Conservation (phyloP, 108 stramenopile species). For the Aurantiochytrium sp. region DNA sequence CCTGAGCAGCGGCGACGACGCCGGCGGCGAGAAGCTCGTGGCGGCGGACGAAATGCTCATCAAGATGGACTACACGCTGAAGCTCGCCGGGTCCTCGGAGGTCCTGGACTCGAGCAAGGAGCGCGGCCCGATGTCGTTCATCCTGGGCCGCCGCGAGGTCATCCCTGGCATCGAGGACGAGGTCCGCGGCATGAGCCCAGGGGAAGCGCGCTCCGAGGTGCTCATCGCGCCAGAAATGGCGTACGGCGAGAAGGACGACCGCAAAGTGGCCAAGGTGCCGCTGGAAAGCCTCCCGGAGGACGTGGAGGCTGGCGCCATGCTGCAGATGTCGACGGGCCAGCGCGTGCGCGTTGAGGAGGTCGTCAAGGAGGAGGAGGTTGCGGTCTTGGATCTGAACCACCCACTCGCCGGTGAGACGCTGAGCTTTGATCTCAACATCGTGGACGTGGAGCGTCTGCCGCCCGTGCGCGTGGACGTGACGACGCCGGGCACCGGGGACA, state of each 20-base stretch:
- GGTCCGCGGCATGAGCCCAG: neutral
- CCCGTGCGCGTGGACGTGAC: neutral
- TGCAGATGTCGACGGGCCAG: neutral
- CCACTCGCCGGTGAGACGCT: neutral
- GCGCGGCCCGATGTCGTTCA: neutral
- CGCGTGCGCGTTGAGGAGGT: neutral
- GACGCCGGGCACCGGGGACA: neutral
- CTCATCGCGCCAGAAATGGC: neutral
- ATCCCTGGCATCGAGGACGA: slow-evolving; percentile 4
- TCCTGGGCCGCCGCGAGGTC: neutral
- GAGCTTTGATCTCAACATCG: neutral
- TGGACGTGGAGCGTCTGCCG: neutral
- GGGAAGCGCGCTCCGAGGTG: neutral
- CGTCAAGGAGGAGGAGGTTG: neutral
- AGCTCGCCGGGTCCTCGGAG: neutral
- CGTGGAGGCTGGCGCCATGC: neutral
- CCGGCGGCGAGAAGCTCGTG: neutral
- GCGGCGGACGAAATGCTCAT: neutral
- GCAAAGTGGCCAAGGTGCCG: neutral
- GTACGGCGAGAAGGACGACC: slow-evolving; percentile 21
- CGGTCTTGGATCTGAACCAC: neutral
- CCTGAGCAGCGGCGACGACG: too few relatives aligned
- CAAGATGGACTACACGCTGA: neutral
- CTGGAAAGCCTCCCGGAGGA: neutral
- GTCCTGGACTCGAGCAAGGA: neutral